Evolutionary conservation across 2,329 filamentous ascomycete species (phyloP), one percentile per base, ranked within the genome.

Genomic region (Sphaerostilbella broomeana): DNA sequence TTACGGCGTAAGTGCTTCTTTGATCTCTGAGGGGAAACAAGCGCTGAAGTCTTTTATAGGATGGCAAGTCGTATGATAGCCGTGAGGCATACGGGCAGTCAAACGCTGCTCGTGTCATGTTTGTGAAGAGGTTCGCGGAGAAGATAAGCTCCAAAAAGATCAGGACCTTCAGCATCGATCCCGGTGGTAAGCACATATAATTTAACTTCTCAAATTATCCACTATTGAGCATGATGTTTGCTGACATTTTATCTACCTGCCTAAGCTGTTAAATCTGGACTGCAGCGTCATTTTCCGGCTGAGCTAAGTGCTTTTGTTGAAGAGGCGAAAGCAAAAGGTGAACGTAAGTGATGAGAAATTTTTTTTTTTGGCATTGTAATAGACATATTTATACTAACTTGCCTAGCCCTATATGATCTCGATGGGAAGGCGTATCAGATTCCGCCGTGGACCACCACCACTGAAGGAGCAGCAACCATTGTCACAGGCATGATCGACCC

Each of bases 401-500:
- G n/a, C n/a, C n/a, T n/a, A 28, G 38, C 20, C 6, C 7, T 34
- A 20, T 26, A 19, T 13, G 44, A 46, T 31, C 24, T 40, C 10
- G 44, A 46, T n/a, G 44, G 44, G 7, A 38, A 31, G 13, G 15
- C 32, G 12, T 32, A 20, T 3, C 12, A 34, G 15, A 16, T 44
- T 15, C 40, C 44, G 2, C 13, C 22, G 10, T 44, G 42, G 22
- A 46, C 44, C 52, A 54, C 43, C 70, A 69, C 51, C 43, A 70
- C 22, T 55, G 58, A 28, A 54, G 70, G 46, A 6, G 17, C 38
- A 1, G 29, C 44, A 6, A 46, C 36, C 7, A 42, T 46, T 21
- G 44, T 46, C 24, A 46, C 44, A n/a, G 44, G 36, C 29, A 46
- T 46, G 44, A 6, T 44, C 19, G 44, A 46, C 16, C 44, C 40